phyloP scores from a whole-genome alignment of 2,329 filamentous ascomycete species.

The Triangularia verruculosa region DNA sequence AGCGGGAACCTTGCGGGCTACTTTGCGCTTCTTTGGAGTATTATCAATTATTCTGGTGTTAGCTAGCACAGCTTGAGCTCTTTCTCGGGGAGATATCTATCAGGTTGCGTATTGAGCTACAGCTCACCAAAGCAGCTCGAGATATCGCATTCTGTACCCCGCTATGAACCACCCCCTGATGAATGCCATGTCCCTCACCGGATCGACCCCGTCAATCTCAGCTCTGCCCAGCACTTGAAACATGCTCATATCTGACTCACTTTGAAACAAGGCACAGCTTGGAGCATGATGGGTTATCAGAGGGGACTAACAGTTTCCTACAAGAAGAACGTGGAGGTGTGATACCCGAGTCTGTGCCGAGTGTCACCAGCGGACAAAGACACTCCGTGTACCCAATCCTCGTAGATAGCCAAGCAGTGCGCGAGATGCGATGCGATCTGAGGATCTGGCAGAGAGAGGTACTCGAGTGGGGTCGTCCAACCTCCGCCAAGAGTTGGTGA shows the following conservation, averaged over 20 bases:
- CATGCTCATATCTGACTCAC: constrained; percentile 19
- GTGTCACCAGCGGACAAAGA: constrained; percentile 13
- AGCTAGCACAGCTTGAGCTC: too few relatives aligned
- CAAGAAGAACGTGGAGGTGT: not conserved
- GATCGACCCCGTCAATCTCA: not conserved
- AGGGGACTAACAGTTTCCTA: not conserved
- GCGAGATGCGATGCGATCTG: not conserved
- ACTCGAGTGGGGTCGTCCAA: not conserved
- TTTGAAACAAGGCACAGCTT: constrained; percentile 7
- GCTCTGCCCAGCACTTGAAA: constrained; percentile 16
- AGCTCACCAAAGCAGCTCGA: not conserved
- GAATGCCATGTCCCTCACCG: not conserved
- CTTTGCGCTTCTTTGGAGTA: not conserved
- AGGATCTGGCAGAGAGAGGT: not conserved
- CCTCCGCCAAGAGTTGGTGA: not conserved
- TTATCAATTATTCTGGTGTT: not conserved
- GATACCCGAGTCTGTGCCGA: constrained; percentile 2
- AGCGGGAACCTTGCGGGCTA: not conserved
- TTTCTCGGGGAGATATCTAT: not conserved
- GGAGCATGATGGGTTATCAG: too few relatives aligned
- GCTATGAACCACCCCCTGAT: not conserved
- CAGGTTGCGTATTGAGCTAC: not conserved
- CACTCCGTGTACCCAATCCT: constrained; percentile 5
- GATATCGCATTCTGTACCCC: not conserved
- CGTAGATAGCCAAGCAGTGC: not conserved